Base-by-base conservation (phyloP, 1,284 basidiomycete genomes). In the Tetrapyrgos nigripes region DNA sequence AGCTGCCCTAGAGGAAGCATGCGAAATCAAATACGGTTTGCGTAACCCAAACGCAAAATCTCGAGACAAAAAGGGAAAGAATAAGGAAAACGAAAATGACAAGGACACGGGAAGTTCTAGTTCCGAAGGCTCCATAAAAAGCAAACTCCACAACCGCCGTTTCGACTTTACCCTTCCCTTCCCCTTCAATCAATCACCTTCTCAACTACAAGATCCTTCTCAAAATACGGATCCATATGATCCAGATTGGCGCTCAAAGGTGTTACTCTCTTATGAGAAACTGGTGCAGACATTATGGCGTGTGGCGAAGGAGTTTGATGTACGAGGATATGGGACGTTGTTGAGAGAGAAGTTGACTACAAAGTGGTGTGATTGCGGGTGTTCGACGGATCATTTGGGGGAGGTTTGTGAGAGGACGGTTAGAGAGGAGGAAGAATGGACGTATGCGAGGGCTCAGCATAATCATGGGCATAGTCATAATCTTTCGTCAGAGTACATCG, bases 291-390 rank as follows among this genome's bases (percentile, higher is more conserved):
- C 85, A 43, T 71, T 90, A 2, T 90, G 88, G 88, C 76, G 80
- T 17, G 84, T 89, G 28, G 84, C 87, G 31, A 73, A 79, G 49
- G 88, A 90, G 66, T 89, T 89, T 61, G 85, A 89, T 64, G 84
- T 88, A 2, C 78, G 84, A 33, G 88, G 88, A 9, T 90, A 89
- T 62, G 88, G 88, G 1, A 73, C 78, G n/a, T 82, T 88, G 10
- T 71, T 90, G 31, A 75, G 87, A 26, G 88, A 90, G 64, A 90
- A 90, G 70, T 70, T 90, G 51, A 86, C 83, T 10, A 79, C 76
- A 3, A 89, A 89, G 63, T 90, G 88, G 88, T 90, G 88, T 66
- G 86, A 89, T 59, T 89, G 88, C 70, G 88, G 88, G 2, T 90
- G 88, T 68, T 89, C 87, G 52, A 89, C 87, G 29, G 88, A 89